A percentile compares a stretch with the other conserved stretches of the same genome.
Conservation (phyloP, 441 rosid genomes). For the Isatis lusitanica region DNA sequence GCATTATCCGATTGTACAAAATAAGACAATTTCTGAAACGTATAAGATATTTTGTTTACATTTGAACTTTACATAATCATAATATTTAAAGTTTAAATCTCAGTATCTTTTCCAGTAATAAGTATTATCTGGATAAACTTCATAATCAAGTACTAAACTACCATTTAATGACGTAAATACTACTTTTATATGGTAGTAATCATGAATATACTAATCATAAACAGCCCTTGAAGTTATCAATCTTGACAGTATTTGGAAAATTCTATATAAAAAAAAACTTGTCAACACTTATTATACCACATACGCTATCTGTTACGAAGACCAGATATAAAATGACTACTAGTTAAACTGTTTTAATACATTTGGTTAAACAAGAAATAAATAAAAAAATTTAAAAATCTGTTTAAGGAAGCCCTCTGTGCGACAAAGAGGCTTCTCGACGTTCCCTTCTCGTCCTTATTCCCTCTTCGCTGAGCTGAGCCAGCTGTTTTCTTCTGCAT, state of each 20-base stretch:
- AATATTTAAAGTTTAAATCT: not conserved
- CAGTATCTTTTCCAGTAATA: not conserved
- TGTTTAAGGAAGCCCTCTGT: constrained; percentile 26
- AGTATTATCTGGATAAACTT: not conserved
- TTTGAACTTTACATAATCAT: not conserved
- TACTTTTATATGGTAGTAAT: not conserved
- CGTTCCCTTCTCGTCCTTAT: constrained; percentile 14
- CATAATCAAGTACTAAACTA: not conserved
- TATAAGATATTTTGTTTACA: not conserved
- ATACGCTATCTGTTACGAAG: not conserved
- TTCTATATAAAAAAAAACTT: not conserved
- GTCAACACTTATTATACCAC: not conserved
- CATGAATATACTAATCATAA: not conserved
- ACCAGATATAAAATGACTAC: not conserved
- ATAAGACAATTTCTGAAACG: not conserved
- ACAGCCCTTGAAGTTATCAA: not conserved
- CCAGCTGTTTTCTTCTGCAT: constrained; percentile 37
- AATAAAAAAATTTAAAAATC: not conserved
- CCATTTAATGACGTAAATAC: not conserved
- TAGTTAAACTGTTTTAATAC: not conserved
- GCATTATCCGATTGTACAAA: constrained; percentile 3
- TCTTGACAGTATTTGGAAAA: constrained; percentile 4
- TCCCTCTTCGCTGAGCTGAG: not conserved
- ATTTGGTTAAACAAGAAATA: not conserved
- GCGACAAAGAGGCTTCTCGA: constrained; percentile 20